These are phyloP conservation scores for Vigna mungo DNA, from an alignment of 306 rosid genomes.

Conservation along the genomic window DNA sequence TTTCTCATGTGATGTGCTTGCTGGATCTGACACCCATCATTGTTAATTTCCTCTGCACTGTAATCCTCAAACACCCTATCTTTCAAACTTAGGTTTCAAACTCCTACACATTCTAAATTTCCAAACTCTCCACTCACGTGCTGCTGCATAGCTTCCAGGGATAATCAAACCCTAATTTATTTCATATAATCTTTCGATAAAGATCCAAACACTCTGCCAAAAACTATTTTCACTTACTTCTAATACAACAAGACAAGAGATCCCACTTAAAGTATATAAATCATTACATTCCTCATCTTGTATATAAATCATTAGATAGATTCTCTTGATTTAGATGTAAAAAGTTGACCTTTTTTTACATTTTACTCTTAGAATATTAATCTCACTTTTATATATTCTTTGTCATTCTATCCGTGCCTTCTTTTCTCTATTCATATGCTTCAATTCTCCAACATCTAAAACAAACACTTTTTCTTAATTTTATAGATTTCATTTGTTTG, in stretches of 20 bases:
- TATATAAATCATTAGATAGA: no score
- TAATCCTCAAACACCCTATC: constrained; percentile 53
- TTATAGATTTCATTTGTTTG: no score
- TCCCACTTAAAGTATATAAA: no score
- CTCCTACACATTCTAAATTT: constrained; percentile 55
- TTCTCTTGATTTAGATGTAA: no score
- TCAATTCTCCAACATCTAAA: background rate
- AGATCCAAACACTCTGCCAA: no score
- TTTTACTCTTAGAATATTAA: no score
- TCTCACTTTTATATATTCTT: background rate
- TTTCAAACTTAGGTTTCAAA: constrained; percentile 49
- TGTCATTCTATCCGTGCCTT: background rate
- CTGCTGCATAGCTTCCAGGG: constrained; percentile 27
- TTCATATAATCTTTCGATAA: constrained; percentile 10
- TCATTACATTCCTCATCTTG: no score
- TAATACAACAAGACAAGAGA: no score
- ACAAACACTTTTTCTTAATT: no score
- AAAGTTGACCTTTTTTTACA: no score
- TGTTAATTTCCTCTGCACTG: constrained; percentile 54
- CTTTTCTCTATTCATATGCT: background rate
- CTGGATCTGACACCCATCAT: constrained; percentile 73
- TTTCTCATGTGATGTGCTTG: constrained; percentile 55
- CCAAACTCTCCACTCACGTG: constrained; percentile 50
- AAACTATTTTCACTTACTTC: no score
- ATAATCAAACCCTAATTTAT: background rate